Evolutionary conservation across 306 rosid species (phyloP).

Genomic region (Lathyrus oleraceus): DNA sequence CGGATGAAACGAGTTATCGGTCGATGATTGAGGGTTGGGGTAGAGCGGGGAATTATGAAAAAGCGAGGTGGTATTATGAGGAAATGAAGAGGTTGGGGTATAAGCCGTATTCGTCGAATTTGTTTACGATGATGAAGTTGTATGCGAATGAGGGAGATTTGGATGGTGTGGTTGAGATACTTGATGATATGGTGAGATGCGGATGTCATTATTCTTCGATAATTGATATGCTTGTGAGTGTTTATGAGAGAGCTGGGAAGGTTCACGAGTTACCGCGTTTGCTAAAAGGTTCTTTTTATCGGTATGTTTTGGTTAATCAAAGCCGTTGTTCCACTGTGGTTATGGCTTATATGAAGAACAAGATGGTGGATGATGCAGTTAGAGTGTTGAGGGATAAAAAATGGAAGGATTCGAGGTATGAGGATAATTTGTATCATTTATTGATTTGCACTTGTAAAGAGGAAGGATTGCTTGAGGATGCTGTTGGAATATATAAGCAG

Average conservation of each 20-base stretch:
- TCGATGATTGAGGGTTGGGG: conserved; percentile 99
- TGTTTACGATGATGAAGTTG: conserved; percentile 71
- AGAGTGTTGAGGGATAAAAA: conserved; percentile 60
- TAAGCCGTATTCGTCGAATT: conserved; percentile 74
- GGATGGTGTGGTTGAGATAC: conserved; percentile 57
- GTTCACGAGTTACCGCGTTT: conserved; percentile 61
- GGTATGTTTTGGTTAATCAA: conserved; percentile 69
- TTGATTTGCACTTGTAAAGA: conserved; percentile 90
- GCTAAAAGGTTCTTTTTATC: conserved; percentile 61
- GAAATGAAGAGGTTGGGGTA: conserved; percentile 64
- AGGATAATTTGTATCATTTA: conserved; percentile 81
- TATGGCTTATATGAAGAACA: conserved; percentile 80
- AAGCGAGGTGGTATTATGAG: conserved; percentile 55
- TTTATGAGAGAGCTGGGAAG: conserved; percentile 71
- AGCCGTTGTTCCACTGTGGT: conserved; percentile 78
- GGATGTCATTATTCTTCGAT: conserved; percentile 76
- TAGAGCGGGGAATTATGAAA: conserved; percentile 59
- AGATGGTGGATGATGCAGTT: conserved; percentile 68
- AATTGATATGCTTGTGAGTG: conserved; percentile 65
- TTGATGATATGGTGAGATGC: conserved; percentile 68
- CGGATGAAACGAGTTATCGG: conserved; percentile 83
- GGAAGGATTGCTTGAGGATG: conserved; percentile 64
- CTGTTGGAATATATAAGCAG: conserved; percentile 58
- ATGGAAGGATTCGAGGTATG: conserved; percentile 72
- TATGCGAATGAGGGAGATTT: conserved; percentile 72